Evolutionary conservation across 805 yeast genomes (phyloP).

Genomic region (Sugiyamaella qingdaonensis): DNA sequence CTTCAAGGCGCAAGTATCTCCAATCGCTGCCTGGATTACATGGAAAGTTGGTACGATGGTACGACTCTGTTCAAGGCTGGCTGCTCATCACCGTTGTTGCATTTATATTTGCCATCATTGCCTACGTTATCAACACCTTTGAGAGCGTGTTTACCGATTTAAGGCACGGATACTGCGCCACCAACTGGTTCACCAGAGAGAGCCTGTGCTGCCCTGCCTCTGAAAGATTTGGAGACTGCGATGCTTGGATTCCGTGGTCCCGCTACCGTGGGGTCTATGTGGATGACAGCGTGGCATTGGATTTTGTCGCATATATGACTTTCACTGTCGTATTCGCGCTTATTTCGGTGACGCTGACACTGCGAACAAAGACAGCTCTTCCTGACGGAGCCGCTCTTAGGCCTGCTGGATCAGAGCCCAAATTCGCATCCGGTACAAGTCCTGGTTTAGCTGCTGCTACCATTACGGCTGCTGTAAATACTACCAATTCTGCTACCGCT

Average conservation of each 20-base stretch:
- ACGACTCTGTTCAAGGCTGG: slow-evolving; percentile 47
- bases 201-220: slow-evolving; percentile 39
- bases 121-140: slow-evolving; percentile 44
- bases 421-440: no score
- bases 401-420: neutral
- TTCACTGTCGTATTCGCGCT: slow-evolving; percentile 43
- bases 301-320: slow-evolving; percentile 30
- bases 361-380: slow-evolving; percentile 42
- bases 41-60: slow-evolving; percentile 31
- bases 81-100: slow-evolving; percentile 45
- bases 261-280: slow-evolving; percentile 15
- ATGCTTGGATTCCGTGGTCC: slow-evolving; percentile 47
- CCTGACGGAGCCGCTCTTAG: slow-evolving; percentile 19
- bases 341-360: slow-evolving; percentile 43
- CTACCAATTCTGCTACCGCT: neutral
- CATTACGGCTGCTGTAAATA: neutral
- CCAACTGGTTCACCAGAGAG: slow-evolving; percentile 43
- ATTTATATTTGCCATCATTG: slow-evolving; percentile 45
- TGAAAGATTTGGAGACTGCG: slow-evolving; percentile 27
- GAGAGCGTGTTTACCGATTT: slow-evolving; percentile 48
- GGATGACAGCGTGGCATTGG: slow-evolving; percentile 1
- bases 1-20: slow-evolving; percentile 39
- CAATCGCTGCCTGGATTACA: slow-evolving; percentile 34
- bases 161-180: slow-evolving; percentile 48
- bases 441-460: neutral